Base-by-base conservation (phyloP, 2,329 filamentous ascomycete species). In the Plectosphaerella sp. region DNA sequence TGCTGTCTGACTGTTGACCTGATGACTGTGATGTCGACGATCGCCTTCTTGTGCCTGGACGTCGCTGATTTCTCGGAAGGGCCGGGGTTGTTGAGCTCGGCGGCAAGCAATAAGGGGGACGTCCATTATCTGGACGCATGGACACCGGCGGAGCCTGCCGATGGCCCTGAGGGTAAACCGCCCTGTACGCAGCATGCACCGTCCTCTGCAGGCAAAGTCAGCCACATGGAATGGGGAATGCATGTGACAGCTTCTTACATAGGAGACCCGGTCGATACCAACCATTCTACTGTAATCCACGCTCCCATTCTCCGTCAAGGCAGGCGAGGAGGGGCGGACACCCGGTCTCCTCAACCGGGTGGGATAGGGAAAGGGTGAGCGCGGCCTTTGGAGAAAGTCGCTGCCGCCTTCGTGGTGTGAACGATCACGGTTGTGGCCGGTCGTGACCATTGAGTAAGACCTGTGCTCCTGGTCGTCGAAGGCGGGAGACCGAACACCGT, bases 321-420 rank as follows among this genome's bases (percentile, higher is more conserved):
- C 75, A 14, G 77, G 77, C 12, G 77, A 81, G 25, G 72, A 66
- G 45, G 77, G 71, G 42, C 75, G 70, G 37, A 77, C 67, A 4
- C 78, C 78, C 16, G 78, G 79, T 18, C 80, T 74, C 60, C 75
- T 82, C 35, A 83, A 64, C 16, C 80, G 76, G 45, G 79, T 76
- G 24, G 80, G 80, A 53, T 84, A 83, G 20, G 78, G 78, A 54
- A 79, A 83, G 1, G 81, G 80, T 20, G 81, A 83, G 28, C 79
- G 73, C 47, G 80, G 77, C n/a, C 79, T 72, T 57, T 80, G 78
- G 48, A 76, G 59, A 28, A 67, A 63, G 45, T 61, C 62, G 20
- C 63, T 63, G 47, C 77, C 76, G 18, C 67, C 65, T 33, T 75
- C 73, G 53, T 33, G 28, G 74, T 79, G 54, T 76, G 72, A 42